phyloP scores from a whole-genome alignment of 306 rosid genomes.

The Hylodesmum podocarpum region DNA sequence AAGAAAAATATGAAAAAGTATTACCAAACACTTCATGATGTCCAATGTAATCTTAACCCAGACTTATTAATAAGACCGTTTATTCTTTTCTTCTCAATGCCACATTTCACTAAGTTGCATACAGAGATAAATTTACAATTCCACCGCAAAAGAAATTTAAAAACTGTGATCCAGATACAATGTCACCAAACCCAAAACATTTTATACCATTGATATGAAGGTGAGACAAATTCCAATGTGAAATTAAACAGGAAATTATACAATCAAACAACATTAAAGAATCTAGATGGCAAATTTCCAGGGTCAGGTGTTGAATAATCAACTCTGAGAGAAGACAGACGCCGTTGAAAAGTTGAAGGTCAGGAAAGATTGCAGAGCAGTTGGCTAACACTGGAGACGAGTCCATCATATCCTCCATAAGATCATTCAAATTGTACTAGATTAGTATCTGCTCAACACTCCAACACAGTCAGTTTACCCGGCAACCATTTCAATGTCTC shows the following conservation, averaged over 20 bases:
- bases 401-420: constrained; percentile 20
- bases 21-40: no score
- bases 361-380: constrained; percentile 17
- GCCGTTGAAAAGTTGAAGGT: constrained; percentile 37
- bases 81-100: background rate
- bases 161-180: constrained; percentile 24
- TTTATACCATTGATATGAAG: constrained; percentile 21
- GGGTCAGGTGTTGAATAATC: constrained; percentile 35
- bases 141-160: background rate
- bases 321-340: constrained; percentile 32
- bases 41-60: no score
- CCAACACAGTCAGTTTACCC: constrained; percentile 18
- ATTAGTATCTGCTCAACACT: constrained; percentile 13
- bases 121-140: background rate
- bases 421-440: constrained; percentile 15
- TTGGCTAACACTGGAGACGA: background rate
- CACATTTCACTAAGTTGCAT: background rate
- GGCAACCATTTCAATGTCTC: constrained; percentile 33
- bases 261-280: constrained; percentile 43
- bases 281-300: constrained; percentile 41
- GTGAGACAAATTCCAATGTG: constrained; percentile 40
- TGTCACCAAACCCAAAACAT: constrained; percentile 23
- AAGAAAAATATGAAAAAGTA: no score
- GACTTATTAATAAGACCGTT: background rate
- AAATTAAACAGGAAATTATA: constrained; percentile 41